Evolutionary conservation across 805 yeast genomes (phyloP), one percentile per base, ranked within the genome.

Genomic region (Helenozyma baotianmanensis): DNA sequence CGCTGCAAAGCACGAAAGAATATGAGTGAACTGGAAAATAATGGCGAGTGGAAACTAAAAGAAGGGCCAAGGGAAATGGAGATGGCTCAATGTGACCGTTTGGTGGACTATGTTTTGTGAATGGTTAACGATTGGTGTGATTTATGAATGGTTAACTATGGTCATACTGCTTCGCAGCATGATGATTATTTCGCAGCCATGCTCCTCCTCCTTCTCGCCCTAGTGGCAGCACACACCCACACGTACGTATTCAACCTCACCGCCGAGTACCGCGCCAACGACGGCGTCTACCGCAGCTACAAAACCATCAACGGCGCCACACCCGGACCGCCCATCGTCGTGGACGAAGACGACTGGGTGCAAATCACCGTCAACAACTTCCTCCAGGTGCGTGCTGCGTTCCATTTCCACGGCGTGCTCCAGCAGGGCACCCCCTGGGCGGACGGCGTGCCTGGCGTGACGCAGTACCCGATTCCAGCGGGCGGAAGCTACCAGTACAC

Each of bases 391-490:
- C 47, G 63, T 0, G 64, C 72, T 0, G 44, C 74, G 1, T 30
- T 74, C n/a, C 81, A 75, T 42, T 74, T 72, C 50, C 80, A 76
- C 40, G 80, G 81, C 1, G 43, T 74, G 32, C 55, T 60, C 8
- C 75, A 70, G 36, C 54, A 59, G 9, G 70, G 67, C 2, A 64
- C 75, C 8, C 64, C 66, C 10, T 66, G 58, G 52, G 58, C 69
- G 40, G 81, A 75, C 36, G 81, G 81, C 12, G 74, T 68, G 1
- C 56, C 69, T 0, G 72, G 68, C 2, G 56, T 73, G 23, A 68
- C 76, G 6, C 79, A 75, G 41, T 65, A 74, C 32, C 70, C 74
- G 2, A 68, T 75, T n/a, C 51, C 51, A 6, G 62, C 69, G 8
- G 75, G 74, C 1, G 53, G 48, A 6, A 36, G 53, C 3, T 72